Conservation (phyloP, 176 grass and related monocot species). For the Phoenix dactylifera region DNA sequence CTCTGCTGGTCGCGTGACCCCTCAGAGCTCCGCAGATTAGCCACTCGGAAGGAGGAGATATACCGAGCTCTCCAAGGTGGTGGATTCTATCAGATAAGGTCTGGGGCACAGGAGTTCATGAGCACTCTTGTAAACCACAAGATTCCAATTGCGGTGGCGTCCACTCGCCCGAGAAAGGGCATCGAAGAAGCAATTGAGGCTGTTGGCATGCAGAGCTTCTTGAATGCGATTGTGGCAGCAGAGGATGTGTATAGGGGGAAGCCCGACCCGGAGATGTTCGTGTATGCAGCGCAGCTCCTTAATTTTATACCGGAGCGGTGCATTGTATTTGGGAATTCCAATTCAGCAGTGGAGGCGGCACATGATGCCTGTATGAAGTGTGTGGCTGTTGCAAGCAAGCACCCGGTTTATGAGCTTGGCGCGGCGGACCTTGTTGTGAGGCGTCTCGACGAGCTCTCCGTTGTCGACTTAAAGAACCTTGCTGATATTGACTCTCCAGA, state of each 20-base stretch:
- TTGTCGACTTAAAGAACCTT: slow-evolving; percentile 87
- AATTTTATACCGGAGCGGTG: slow-evolving; percentile 74
- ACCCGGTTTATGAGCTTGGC: slow-evolving; percentile 63
- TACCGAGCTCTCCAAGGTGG: slow-evolving; percentile 33
- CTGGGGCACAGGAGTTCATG: slow-evolving; percentile 76
- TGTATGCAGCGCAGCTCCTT: slow-evolving; percentile 77
- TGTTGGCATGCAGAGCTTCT: slow-evolving; percentile 41
- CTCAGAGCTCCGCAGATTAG: slow-evolving; percentile 44
- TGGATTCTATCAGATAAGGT: slow-evolving; percentile 49
- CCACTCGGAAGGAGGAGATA: slow-evolving; percentile 69
- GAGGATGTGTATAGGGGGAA: slow-evolving; percentile 84
- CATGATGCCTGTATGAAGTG: slow-evolving; percentile 91
- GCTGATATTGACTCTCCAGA: slow-evolving; percentile 67
- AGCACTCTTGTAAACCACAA: slow-evolving; percentile 74
- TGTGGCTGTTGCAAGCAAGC: slow-evolving; percentile 66
- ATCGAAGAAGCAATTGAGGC: slow-evolving; percentile 65
- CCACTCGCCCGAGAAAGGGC: slow-evolving; percentile 55
- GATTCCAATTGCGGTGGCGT: slow-evolving; percentile 70
- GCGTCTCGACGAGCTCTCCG: slow-evolving; percentile 51
- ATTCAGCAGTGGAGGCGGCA: slow-evolving; percentile 66
- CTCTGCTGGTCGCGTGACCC: slow-evolving; percentile 86
- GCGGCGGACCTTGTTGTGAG: slow-evolving; percentile 81
- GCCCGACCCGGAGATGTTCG: slow-evolving; percentile 89
- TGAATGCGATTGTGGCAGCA: slow-evolving; percentile 45
- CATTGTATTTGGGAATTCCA: slow-evolving; percentile 92